Evolutionary conservation across 768 basidiomycete species (phyloP).

Genomic region (Hericium erinaceus): DNA sequence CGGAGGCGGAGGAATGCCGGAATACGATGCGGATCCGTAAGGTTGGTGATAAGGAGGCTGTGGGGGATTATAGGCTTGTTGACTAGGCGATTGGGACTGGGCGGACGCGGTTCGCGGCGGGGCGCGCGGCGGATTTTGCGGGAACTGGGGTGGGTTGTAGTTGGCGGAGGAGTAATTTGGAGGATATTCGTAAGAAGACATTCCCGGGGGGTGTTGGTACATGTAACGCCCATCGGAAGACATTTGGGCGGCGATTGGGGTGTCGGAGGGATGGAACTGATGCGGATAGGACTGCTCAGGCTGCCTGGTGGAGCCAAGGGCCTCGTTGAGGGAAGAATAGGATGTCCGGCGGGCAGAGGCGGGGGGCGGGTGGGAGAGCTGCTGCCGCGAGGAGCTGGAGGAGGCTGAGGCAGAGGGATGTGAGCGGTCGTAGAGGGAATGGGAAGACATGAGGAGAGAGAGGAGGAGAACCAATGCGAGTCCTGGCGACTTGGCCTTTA

Average conservation of each 20-base stretch:
- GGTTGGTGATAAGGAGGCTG: slow-evolving; percentile 13
- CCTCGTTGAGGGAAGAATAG: slow-evolving; percentile 18
- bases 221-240: slow-evolving; percentile 46
- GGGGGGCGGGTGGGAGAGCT: slow-evolving; percentile 4
- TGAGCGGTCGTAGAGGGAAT: slow-evolving; percentile 9
- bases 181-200: slow-evolving; percentile 40
- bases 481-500: slow-evolving; percentile 5
- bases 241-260: slow-evolving; percentile 22
- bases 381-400: slow-evolving; percentile 6
- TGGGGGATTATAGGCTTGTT: slow-evolving; percentile 17
- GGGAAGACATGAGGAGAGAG: slow-evolving; percentile 6
- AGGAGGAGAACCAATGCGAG: not conserved
- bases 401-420: slow-evolving; percentile 9
- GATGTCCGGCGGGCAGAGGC: slow-evolving; percentile 10
- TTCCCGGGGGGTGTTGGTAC: slow-evolving; percentile 39
- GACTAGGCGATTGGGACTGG: slow-evolving; percentile 20
- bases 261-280: slow-evolving; percentile 5
- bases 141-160: slow-evolving; percentile 22
- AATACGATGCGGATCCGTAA: slow-evolving; percentile 13
- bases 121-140: slow-evolving; percentile 18
- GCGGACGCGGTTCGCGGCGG: slow-evolving; percentile 19
- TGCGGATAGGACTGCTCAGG: slow-evolving; percentile 8
- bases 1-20: slow-evolving; percentile 7
- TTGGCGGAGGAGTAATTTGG: slow-evolving; percentile 27
- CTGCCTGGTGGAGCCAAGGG: slow-evolving; percentile 11